Evolutionary conservation across 2,329 filamentous ascomycete species (phyloP), one percentile per base, ranked within the genome.

Genomic region (Fusarium coicis): DNA sequence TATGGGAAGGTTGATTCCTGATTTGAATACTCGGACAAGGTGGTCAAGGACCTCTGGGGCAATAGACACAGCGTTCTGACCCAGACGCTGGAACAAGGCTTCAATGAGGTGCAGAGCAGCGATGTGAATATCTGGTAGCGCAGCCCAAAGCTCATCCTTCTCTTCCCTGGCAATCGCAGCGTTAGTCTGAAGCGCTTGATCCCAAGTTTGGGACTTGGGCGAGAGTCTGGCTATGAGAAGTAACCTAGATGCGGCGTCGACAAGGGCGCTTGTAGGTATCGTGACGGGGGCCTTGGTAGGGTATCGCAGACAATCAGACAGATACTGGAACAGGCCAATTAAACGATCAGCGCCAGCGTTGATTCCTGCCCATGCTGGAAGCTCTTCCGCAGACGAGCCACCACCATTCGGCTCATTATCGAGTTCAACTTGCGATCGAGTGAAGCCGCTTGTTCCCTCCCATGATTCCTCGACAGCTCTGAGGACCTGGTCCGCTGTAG

Each of bases 381-480:
- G 83, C 44, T 87, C 84, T 18, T 88, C 87, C 10, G 79, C 64
- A 5, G 82, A 79, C 36, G 82, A 80, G 44, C 83, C 81, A 19
- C 87, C 88, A 7, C 88, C 87, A 12, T 78, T 76, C 2, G 87
- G 85, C 28, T 86, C 85, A 10, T 80, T 80, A 23, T 87, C 85
- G 18, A 85, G 80, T 60, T 86, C 82, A 39, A 87, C 81, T 7
- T 76, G 75, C 56, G 86, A 80, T 47, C 81, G 79, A 15, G 79
- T 79, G 70, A 88, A 87, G 8, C 86, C 88, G 37, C 88, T 85
- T 5, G 87, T 86, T 1, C 94, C 90, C 75, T 95, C 90, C 93
- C 94, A 96, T 44, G 93, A 92, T 80, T 98, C 95, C 16, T 93
- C 83, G 1, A 97, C 88, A 15, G 92, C 91, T 54, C 95, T 90